Evolutionary conservation across 169 alveolate species (phyloP).

Genomic region (Eimeria acervulina): DNA sequence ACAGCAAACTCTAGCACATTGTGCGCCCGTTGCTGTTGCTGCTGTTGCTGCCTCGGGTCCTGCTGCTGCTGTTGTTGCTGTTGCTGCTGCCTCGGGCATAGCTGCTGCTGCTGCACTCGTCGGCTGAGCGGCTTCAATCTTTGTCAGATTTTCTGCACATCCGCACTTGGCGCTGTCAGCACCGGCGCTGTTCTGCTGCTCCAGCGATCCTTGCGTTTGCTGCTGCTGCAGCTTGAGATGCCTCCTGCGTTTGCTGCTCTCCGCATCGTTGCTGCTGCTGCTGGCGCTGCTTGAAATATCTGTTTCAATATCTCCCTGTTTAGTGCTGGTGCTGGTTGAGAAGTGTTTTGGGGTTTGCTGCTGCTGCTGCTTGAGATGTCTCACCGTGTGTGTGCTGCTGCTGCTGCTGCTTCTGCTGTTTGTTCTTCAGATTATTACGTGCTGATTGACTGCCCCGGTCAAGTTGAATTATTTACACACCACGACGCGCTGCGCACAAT

Average conservation of each 20-base stretch:
- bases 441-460: conserved; percentile 98
- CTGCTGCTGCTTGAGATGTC: background rate
- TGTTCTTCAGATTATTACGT: conserved; percentile 90
- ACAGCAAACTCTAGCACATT: background rate
- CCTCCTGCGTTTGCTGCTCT: too few species aligned
- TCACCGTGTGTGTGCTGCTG: background rate
- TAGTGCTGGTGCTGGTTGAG: background rate
- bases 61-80: too few species aligned
- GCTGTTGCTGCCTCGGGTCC: background rate
- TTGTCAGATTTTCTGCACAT: too few species aligned
- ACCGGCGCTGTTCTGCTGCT: background rate
- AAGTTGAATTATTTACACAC: conserved; percentile 97
- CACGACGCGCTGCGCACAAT: conserved; percentile 94
- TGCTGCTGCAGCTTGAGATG: too few species aligned
- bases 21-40: too few species aligned
- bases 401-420: background rate
- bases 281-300: background rate
- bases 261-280: background rate
- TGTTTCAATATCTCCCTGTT: background rate
- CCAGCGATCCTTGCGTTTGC: background rate
- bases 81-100: background rate
- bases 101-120: background rate
- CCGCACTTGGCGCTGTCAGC: background rate
- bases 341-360: too few species aligned
- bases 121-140: background rate